These are phyloP conservation scores for Microcyclospora tardicrescens DNA, from an alignment of 2,329 filamentous ascomycete species.

Conservation along the genomic window DNA sequence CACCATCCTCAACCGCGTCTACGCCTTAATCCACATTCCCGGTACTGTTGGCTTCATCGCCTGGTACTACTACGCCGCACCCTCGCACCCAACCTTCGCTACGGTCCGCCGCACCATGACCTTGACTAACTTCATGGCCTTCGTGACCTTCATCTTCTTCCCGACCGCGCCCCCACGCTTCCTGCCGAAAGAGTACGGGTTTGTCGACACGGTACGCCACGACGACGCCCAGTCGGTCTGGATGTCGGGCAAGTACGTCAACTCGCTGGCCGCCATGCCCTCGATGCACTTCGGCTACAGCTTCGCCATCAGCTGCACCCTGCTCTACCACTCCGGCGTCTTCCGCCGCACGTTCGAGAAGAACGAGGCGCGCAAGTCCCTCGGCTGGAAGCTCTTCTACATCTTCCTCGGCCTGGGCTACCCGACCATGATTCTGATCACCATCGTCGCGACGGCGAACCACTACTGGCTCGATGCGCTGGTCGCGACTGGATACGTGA, in stretches of 20 bases:
- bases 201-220: conserved; percentile 35
- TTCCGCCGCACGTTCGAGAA: conserved; percentile 14
- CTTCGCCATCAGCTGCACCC: conserved; percentile 38
- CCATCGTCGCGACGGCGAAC: conserved; percentile 50
- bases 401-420: conserved; percentile 33
- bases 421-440: conserved; percentile 31
- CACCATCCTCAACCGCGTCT: conserved; percentile 45
- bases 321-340: conserved; percentile 40
- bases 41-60: conserved; percentile 50
- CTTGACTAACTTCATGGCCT: conserved; percentile 41
- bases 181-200: conserved; percentile 31
- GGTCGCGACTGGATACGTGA: conserved; percentile 37
- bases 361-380: too few relatives aligned
- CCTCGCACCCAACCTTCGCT: conserved; percentile 34
- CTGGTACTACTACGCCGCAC: conserved; percentile 50
- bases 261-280: conserved; percentile 35
- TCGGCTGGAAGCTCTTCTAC: conserved; percentile 22
- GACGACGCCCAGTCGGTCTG: conserved; percentile 34
- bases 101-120: conserved; percentile 34
- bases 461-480: conserved; percentile 47
- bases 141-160: conserved; percentile 39
- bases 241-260: conserved; percentile 34
- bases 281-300: conserved; percentile 44
- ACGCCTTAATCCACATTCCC: conserved; percentile 48
- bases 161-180: conserved; percentile 42